phyloP scores from a whole-genome alignment of 805 yeast genomes.

The Maudiozyma pseudohumilis region DNA sequence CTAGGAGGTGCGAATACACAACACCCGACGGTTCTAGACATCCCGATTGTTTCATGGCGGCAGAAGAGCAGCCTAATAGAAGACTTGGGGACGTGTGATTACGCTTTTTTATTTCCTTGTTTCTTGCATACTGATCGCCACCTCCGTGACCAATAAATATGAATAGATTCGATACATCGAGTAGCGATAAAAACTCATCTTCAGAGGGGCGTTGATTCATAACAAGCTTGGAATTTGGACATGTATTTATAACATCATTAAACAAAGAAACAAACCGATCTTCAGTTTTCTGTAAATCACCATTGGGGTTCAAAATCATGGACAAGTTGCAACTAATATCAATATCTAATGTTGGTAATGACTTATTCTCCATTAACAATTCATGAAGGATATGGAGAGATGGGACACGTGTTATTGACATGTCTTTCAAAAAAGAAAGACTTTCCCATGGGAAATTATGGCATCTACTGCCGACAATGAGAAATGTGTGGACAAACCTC shows the following conservation, averaged over 20 bases:
- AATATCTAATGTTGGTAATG: conserved; percentile 9
- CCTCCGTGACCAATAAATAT: conserved; percentile 94
- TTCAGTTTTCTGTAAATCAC: conserved; percentile 66
- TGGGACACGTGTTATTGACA: conserved; percentile 68
- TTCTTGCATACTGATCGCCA: conserved; percentile 72
- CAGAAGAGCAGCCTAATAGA: conserved; percentile 88
- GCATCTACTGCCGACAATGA: conserved; percentile 59
- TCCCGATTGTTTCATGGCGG: conserved; percentile 48
- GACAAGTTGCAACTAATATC: conserved; percentile 33
- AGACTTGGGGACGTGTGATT: conserved; percentile 46
- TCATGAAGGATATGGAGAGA: conserved; percentile 40
- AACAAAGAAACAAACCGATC: conserved; percentile 41
- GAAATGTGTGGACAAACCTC: conserved; percentile 44
- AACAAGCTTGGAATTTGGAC: conserved; percentile 42
- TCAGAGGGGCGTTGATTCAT: conserved; percentile 52
- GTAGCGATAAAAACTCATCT: conserved; percentile 34
- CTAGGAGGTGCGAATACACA: conserved; percentile 60
- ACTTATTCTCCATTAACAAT: conserved; percentile 16
- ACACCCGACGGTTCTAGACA: conserved; percentile 67
- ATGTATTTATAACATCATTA: conserved; percentile 14
- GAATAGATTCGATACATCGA: conserved; percentile 41
- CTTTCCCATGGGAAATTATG: conserved; percentile 89
- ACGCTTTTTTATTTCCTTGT: conserved; percentile 41
- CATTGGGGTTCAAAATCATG: conserved; percentile 72
- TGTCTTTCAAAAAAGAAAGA: conserved; percentile 40